Evolutionary conservation across 2,329 filamentous ascomycete genomes (phyloP), one percentile per base, ranked within the genome.

Genomic region (Trichoderma atrobrunneum): DNA sequence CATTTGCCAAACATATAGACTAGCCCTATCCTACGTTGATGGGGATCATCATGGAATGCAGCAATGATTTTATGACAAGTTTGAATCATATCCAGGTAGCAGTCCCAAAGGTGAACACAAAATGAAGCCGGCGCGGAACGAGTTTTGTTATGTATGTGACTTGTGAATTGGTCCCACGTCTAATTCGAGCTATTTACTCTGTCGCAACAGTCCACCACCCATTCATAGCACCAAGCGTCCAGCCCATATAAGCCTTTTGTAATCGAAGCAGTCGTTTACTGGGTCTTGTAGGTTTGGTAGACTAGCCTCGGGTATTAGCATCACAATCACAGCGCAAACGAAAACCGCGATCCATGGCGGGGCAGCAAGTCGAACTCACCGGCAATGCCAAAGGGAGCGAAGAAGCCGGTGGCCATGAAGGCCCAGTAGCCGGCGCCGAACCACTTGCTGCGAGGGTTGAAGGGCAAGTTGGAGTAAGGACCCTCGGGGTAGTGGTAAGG

Each of bases 401-500:
- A 80, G 83, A 91, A 91, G 74, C 88, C 88, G 74, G 84, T 81
- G 78, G 79, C 81, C 78, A 82, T 81, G 87, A 93, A 96, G 75
- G 82, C 81, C 92, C 94, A 97, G 91, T 92, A 99, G 85, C 91
- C 88, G 78, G 93, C 74, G 76, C 86, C 89, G 83, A 99, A 99
- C 86, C 88, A 92, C 85, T 91, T 93, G 82, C 91, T 95, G 86
- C 93, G 88, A 77, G 96, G 93, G 89, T 99, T 97, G 91, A 99
- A 99, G 77, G 96, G 96, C 77, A 99, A 85, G 89, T 98, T 98
- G 87, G 89, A 91, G 85, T 94, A 92, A 80, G 95, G 93, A 76
- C 95, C 96, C 87, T 98, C 95, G 78, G 95, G 92, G 88, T 99
- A 99, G 89, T 99, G 96, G 91, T 97, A 98, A 76, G 95, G 95